Conservation (phyloP, 805 yeast species). For the Hanseniaspora singularis region DNA sequence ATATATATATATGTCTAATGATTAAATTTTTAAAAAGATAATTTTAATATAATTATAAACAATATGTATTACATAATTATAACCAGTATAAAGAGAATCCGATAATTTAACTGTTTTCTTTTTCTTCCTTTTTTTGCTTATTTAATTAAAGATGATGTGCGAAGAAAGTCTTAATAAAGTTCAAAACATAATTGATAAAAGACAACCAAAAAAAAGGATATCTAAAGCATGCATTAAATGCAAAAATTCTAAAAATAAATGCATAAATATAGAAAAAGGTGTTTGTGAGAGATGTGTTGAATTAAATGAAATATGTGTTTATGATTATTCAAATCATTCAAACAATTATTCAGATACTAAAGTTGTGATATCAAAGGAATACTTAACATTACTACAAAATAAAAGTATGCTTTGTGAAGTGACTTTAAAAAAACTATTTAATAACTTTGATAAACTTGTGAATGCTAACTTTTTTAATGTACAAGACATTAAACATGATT, state of each 20-base stretch:
- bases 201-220: constrained; percentile 26
- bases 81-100: too few relatives aligned
- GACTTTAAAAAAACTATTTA: constrained; percentile 26
- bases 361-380: constrained; percentile 20
- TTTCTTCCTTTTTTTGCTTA: background rate
- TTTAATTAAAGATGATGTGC: background rate
- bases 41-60: background rate
- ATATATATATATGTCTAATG: too few relatives aligned
- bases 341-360: constrained; percentile 17
- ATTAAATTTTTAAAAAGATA: too few relatives aligned
- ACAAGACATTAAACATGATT: background rate
- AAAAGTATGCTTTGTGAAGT: constrained; percentile 38
- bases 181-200: constrained; percentile 6
- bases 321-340: constrained; percentile 31
- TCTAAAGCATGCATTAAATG: constrained; percentile 39
- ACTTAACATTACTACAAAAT: constrained; percentile 40
- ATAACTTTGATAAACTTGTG: constrained; percentile 15
- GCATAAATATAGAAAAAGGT: constrained; percentile 31
- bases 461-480: constrained; percentile 6
- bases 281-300: constrained; percentile 41
- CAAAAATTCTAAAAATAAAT: constrained; percentile 35
- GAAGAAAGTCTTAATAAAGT: background rate
- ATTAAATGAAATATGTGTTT: constrained; percentile 47
- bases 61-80: too few relatives aligned
- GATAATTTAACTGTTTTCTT: too few relatives aligned